Evolutionary conservation across 768 basidiomycete species (phyloP).

Genomic region (Lyophyllum shimeji): DNA sequence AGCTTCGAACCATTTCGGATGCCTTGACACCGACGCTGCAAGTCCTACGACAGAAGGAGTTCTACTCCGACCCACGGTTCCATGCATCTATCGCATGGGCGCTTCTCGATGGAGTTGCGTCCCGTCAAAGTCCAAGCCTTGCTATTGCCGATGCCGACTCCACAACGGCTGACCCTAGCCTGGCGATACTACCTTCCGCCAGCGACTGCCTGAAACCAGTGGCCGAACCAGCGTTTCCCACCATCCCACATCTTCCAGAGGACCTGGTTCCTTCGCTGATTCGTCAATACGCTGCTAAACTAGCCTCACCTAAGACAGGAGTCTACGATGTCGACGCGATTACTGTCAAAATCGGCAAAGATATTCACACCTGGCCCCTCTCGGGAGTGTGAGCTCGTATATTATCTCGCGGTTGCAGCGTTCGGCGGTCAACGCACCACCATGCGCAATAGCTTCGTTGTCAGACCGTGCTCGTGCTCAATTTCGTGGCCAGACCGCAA

Average conservation of each 20-base stretch:
- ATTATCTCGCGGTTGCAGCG: background rate
- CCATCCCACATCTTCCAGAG: slow-evolving; percentile 52
- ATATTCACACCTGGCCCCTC: slow-evolving; percentile 49
- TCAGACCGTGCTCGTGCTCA: no score
- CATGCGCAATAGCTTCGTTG: background rate
- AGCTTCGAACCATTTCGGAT: slow-evolving; percentile 62
- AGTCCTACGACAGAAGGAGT: slow-evolving; percentile 69
- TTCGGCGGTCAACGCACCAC: background rate
- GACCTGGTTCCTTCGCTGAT: slow-evolving; percentile 51
- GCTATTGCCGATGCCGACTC: background rate
- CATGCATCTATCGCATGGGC: slow-evolving; percentile 92
- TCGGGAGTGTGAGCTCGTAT: slow-evolving; percentile 12
- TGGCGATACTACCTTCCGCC: slow-evolving; percentile 11
- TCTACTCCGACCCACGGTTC: slow-evolving; percentile 80
- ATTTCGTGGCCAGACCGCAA: no score
- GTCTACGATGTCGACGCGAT: slow-evolving; percentile 54
- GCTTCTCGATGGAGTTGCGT: slow-evolving; percentile 44
- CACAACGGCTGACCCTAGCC: slow-evolving; percentile 2
- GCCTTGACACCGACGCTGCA: slow-evolving; percentile 58
- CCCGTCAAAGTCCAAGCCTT: background rate
- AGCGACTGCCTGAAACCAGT: slow-evolving; percentile 12
- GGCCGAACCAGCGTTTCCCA: slow-evolving; percentile 33
- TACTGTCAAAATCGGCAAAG: slow-evolving; percentile 71
- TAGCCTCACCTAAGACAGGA: slow-evolving; percentile 45
- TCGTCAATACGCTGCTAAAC: slow-evolving; percentile 36